Conservation (phyloP, 257 asterid genomes). For the Gentiana dahurica region DNA sequence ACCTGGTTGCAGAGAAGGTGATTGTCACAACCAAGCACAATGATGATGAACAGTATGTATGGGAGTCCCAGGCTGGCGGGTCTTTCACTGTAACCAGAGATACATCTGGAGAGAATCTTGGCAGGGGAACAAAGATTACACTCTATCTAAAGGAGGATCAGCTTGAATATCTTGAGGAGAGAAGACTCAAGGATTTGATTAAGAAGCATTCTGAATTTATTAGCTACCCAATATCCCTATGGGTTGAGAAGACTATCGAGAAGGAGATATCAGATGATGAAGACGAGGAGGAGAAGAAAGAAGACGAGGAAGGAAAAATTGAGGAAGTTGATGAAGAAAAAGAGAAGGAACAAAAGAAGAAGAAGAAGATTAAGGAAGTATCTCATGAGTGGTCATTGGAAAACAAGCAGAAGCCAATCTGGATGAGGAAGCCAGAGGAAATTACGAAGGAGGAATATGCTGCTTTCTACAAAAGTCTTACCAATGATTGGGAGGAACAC, state of each 20-base stretch:
- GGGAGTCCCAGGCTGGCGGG: constrained; percentile 64
- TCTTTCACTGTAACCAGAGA: constrained; percentile 52
- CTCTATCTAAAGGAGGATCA: constrained; percentile 54
- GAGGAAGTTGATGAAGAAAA: constrained; percentile 48
- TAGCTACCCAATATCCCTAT: constrained; percentile 45
- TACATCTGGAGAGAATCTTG: constrained; percentile 36
- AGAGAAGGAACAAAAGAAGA: constrained; percentile 40
- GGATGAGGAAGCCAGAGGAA: constrained; percentile 61
- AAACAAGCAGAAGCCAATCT: constrained; percentile 51
- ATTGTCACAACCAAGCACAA: constrained; percentile 46
- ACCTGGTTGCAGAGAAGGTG: constrained; percentile 49
- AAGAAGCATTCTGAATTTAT: constrained; percentile 55
- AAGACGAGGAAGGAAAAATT: constrained; percentile 47
- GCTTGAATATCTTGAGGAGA: constrained; percentile 52
- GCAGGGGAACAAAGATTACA: constrained; percentile 49
- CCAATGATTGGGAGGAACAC: constrained; percentile 60
- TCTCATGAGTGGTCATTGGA: constrained; percentile 43
- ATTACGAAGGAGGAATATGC: constrained; percentile 51
- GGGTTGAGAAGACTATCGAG: constrained; percentile 53
- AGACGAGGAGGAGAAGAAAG: constrained; percentile 43
- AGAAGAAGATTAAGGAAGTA: constrained; percentile 49
- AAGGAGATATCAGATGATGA: constrained; percentile 55
- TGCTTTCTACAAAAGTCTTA: constrained; percentile 49
- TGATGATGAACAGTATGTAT: constrained; percentile 51
- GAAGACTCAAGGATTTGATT: constrained; percentile 45